A percentile compares a stretch with the other conserved stretches of the same genome.
Evolutionary conservation across 2,329 filamentous ascomycete species (phyloP).

Genomic region (Salinomyces thailandicus): DNA sequence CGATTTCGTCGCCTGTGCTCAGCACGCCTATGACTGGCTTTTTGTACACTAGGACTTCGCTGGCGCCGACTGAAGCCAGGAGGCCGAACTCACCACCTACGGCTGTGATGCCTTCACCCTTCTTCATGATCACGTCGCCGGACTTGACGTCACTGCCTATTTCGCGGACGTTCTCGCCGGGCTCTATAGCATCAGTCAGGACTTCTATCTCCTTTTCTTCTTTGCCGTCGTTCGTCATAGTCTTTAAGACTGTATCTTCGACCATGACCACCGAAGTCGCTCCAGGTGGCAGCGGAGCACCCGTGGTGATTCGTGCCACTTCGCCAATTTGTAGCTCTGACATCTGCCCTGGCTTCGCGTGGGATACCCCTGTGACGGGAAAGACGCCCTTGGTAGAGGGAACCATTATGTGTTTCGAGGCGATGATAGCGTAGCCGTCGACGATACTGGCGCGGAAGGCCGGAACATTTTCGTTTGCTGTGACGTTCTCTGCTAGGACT

Average conservation of each 20-base stretch:
- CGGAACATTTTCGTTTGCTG: constrained; percentile 71
- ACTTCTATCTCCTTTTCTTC: constrained; percentile 89
- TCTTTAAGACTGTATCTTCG: constrained; percentile 74
- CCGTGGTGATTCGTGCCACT: constrained; percentile 86
- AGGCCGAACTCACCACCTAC: constrained; percentile 87
- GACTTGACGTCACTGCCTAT: constrained; percentile 75
- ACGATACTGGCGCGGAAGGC: constrained; percentile 94
- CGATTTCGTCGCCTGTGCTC: constrained; percentile 90
- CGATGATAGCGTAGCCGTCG: constrained; percentile 84
- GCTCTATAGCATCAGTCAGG: constrained; percentile 60
- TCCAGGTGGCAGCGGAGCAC: constrained; percentile 77
- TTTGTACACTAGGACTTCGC: constrained; percentile 59
- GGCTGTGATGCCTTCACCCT: constrained; percentile 73
- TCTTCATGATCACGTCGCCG: constrained; percentile 58
- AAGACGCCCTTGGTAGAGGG: constrained; percentile 63
- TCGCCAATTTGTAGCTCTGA: constrained; percentile 58
- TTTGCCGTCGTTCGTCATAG: constrained; percentile 63
- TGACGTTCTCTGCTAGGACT: constrained; percentile 74
- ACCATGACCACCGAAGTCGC: constrained; percentile 94
- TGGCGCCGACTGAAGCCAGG: constrained; percentile 71
- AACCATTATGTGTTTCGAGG: constrained; percentile 33
- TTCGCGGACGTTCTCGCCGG: constrained; percentile 82
- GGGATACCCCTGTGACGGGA: constrained; percentile 76
- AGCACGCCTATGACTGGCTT: constrained; percentile 74
- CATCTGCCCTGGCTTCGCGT: constrained; percentile 64